These are phyloP conservation scores for Edaphochlamys debaryana DNA, from an alignment of 139 green algal genomes.

Conservation along the genomic window DNA sequence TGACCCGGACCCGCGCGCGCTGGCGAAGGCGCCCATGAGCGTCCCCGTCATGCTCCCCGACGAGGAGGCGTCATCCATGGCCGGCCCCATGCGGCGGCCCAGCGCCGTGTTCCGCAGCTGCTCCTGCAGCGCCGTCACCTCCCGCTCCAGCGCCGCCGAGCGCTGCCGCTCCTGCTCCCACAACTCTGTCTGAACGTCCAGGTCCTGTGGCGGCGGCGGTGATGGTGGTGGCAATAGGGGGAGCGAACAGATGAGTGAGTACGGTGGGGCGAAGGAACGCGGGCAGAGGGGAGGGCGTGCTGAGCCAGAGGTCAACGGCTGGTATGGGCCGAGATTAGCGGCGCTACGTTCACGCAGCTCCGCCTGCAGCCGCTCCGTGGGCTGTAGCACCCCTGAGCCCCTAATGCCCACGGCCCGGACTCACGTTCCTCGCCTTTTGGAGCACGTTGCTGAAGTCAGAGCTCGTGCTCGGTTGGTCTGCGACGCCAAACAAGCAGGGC, in stretches of 20 bases:
- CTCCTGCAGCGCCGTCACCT: constrained; percentile 28
- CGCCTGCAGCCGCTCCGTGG: no score
- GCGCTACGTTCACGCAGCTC: no score
- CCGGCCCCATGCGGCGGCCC: constrained; percentile 5
- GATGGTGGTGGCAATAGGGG: neutral
- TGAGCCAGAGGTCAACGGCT: neutral
- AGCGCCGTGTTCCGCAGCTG: constrained; percentile 18
- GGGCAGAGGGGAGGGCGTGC: no score
- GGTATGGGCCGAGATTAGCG: no score
- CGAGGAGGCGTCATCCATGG: neutral
- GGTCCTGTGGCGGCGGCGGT: neutral
- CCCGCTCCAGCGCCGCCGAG: constrained; percentile 23
- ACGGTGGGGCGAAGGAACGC: neutral
- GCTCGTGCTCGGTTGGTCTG: no score
- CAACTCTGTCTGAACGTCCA: constrained; percentile 42
- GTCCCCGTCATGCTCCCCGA: constrained; percentile 2
- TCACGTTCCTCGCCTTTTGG: no score
- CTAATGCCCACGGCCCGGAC: no score
- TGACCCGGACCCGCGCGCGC: no score
- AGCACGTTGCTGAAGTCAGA: no score
- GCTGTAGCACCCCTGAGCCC: no score
- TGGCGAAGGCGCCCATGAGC: neutral
- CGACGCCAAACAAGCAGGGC: no score
- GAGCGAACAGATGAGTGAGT: neutral
- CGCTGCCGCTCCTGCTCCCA: constrained; percentile 31